These are phyloP conservation scores for Thalassiosira livingstoniorum DNA, from an alignment of 352 stramenopile genomes.

Conservation along the genomic window DNA sequence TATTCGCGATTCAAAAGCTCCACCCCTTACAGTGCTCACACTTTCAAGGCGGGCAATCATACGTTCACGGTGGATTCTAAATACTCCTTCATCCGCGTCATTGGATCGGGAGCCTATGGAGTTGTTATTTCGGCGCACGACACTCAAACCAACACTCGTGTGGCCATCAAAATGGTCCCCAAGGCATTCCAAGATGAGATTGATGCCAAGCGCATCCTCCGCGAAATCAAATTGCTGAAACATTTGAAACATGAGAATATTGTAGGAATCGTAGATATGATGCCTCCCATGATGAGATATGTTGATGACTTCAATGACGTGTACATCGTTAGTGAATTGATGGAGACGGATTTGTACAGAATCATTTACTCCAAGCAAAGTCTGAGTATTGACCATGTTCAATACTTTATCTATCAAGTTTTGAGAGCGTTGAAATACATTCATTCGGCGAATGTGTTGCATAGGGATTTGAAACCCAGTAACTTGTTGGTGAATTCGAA, in stretches of 20 bases:
- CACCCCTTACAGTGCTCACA: slow-evolving; percentile 76
- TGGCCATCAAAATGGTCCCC: slow-evolving; percentile 96
- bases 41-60: slow-evolving; percentile 83
- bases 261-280: slow-evolving; percentile 95
- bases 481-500: slow-evolving; percentile 92
- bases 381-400: slow-evolving; percentile 93
- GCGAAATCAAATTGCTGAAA: slow-evolving; percentile 95
- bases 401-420: slow-evolving; percentile 97
- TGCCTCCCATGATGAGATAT: slow-evolving; percentile 89
- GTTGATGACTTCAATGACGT: slow-evolving; percentile 96
- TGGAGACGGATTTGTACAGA: slow-evolving; percentile 97
- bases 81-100: slow-evolving; percentile 78
- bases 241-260: slow-evolving; percentile 91
- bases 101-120: slow-evolving; percentile 84
- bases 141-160: slow-evolving; percentile 82
- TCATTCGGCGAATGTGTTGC: slow-evolving; percentile 94
- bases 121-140: slow-evolving; percentile 84
- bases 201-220: slow-evolving; percentile 98
- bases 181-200: slow-evolving; percentile 98
- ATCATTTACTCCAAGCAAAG: slow-evolving; percentile 96
- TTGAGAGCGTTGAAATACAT: slow-evolving; percentile 95
- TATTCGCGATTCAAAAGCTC: slow-evolving; percentile 51
- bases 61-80: slow-evolving; percentile 84
- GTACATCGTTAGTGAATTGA: slow-evolving; percentile 97
- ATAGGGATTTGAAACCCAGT: slow-evolving; percentile 88